Conservation (phyloP, 345 rosid genomes). For the Passiflora organensis region DNA sequence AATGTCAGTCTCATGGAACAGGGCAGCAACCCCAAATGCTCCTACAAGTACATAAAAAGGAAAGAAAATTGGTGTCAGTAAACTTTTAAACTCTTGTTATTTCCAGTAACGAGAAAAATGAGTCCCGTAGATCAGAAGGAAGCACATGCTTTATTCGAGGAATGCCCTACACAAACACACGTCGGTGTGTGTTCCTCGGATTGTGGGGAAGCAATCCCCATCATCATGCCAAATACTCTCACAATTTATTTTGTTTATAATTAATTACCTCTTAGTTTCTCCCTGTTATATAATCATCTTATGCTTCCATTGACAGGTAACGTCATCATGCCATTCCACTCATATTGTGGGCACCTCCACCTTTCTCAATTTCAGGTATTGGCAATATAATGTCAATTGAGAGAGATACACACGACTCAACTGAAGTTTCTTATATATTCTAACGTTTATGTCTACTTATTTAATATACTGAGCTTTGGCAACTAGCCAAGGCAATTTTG, state of each 20-base stretch:
- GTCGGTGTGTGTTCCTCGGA: conserved; percentile 30
- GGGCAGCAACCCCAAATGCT: no score
- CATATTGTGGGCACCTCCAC: conserved; percentile 10
- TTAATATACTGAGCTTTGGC: no score
- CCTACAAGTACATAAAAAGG: no score
- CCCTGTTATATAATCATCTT: not conserved
- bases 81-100: no score
- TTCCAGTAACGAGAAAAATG: conserved; percentile 19
- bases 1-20: no score
- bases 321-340: conserved; percentile 42
- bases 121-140: conserved; percentile 34
- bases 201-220: conserved; percentile 73
- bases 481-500: no score
- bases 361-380: conserved; percentile 29
- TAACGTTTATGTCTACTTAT: not conserved
- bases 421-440: conserved; percentile 1
- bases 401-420: conserved; percentile 9
- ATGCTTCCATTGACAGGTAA: conserved; percentile 36
- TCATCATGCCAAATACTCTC: conserved; percentile 42
- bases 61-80: no score
- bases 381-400: not conserved
- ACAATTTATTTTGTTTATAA: conserved; percentile 35
- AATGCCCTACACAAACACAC: conserved; percentile 39
- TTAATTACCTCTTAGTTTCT: conserved; percentile 23
- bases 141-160: conserved; percentile 48